Base-by-base conservation (phyloP, 2,329 filamentous ascomycete species). In the Aulographum hederae region DNA sequence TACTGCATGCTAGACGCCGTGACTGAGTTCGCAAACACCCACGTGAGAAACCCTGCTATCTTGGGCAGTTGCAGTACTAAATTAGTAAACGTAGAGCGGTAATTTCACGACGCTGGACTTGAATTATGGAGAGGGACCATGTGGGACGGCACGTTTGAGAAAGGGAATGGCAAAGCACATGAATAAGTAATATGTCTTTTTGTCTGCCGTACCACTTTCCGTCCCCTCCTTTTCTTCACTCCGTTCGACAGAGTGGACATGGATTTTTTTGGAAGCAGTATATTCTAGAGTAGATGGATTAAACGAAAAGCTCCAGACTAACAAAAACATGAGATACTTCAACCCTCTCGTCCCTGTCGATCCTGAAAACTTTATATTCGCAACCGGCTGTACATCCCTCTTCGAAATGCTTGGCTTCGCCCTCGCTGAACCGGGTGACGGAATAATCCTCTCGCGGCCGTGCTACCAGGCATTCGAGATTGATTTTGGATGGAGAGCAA, bases 391-490 rank as follows among this genome's bases (percentile, higher is more conserved):
- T 6, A 60, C 57, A 1, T 45, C 53, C 4, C 40, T 62, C 2
- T 52, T 51, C 14, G 54, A 60, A 21, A 51, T 59, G 43, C 44
- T 62, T 8, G 56, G 50, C 0, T 58, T 52, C 32, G 49, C 45
- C 8, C 37, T 67, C 1, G 54, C 50, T 6, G 56, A 60, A 32
- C 44, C 47, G 1, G 55, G 54, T 1, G 60, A 67, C 28, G 60
- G 52, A 2, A 54, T 67, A 14, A 39, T 68, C 8, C 43, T 63
- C 2, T 53, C 47, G 18, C 45, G 54, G 11, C 62, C 63, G 1
- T 49, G 57, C 5, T 68, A 67, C 34, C 55, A 56, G 13, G 50
- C 57, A 12, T 67, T 67, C 33, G 50, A 57, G 15, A 43, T 55
- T 2, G 64, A 68, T 39, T 60, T 66, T 28, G 54, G 56, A 0